These are phyloP conservation scores for Penicillium waksmanii DNA, from an alignment of 495 filamentous ascomycete genomes.

Conservation along the genomic window DNA sequence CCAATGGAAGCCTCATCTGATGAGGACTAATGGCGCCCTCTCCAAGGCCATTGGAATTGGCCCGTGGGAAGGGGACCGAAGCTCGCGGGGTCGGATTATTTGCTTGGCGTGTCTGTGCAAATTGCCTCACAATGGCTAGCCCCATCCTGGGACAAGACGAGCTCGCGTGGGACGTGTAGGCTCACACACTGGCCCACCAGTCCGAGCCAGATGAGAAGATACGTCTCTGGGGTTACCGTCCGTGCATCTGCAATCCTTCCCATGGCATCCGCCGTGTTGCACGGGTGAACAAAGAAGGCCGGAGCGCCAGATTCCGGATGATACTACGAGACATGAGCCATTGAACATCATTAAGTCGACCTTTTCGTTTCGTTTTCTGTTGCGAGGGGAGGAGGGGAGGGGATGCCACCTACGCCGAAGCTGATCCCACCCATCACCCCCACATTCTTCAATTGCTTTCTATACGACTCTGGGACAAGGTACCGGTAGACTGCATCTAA, in stretches of 20 bases:
- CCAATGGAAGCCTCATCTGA: constrained; percentile 59
- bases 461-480: constrained; percentile 68
- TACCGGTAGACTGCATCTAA: constrained; percentile 70
- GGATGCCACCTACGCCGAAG: constrained; percentile 63
- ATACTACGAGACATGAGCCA: constrained; percentile 63
- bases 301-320: constrained; percentile 77
- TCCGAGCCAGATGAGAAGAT: constrained; percentile 81
- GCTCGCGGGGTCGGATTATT: neutral
- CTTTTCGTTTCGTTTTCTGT: constrained; percentile 8
- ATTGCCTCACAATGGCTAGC: constrained; percentile 24
- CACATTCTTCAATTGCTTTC: constrained; percentile 55
- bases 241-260: constrained; percentile 47
- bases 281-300: constrained; percentile 83
- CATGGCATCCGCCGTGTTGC: constrained; percentile 82
- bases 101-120: constrained; percentile 9
- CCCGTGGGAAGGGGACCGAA: constrained; percentile 11
- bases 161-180: constrained; percentile 64
- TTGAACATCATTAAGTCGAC: constrained; percentile 7
- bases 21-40: constrained; percentile 46
- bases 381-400: constrained; percentile 6
- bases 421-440: constrained; percentile 78
- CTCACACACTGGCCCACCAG: constrained; percentile 74
- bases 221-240: constrained; percentile 60
- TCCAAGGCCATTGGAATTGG: neutral
- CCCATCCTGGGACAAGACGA: constrained; percentile 34